Percentiles rank a stretch among this genome's conserved stretches.
These are phyloP conservation scores for Penicillium janthinellum DNA, from an alignment of 2,329 filamentous ascomycete genomes.

Conservation along the genomic window DNA sequence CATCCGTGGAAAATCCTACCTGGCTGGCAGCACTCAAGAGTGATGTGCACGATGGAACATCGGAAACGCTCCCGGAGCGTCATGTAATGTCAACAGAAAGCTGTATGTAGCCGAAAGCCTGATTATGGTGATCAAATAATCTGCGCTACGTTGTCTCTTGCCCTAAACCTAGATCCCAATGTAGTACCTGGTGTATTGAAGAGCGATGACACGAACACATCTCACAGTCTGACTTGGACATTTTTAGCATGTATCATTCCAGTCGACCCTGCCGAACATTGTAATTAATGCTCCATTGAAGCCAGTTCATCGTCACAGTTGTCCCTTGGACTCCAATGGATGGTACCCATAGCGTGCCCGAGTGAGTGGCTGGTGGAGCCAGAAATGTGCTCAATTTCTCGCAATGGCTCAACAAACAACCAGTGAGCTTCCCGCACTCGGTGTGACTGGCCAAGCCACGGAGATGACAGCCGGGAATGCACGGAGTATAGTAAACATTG, in stretches of 20 bases:
- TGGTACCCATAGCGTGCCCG: background rate
- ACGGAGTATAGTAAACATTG: background rate
- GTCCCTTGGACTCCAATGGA: too few relatives aligned
- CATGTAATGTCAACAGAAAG: background rate
- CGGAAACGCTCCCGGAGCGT: background rate
- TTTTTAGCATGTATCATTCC: too few relatives aligned
- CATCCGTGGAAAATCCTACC: background rate
- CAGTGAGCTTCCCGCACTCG: background rate
- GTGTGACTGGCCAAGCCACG: background rate
- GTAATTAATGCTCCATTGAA: too few relatives aligned
- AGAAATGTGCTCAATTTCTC: slow-evolving; percentile 25
- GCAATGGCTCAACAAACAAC: slow-evolving; percentile 6
- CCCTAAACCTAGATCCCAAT: too few relatives aligned
- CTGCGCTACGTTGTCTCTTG: too few relatives aligned
- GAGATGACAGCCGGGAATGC: background rate
- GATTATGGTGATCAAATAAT: background rate
- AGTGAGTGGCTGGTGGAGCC: slow-evolving; percentile 2
- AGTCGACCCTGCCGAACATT: too few relatives aligned
- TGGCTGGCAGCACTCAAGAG: background rate
- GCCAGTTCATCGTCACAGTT: too few relatives aligned
- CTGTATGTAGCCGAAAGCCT: background rate
- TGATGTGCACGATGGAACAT: background rate
- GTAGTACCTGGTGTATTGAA: too few relatives aligned
- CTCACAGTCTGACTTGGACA: too few relatives aligned
- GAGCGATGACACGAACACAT: too few relatives aligned